Base-by-base conservation (phyloP, 768 basidiomycete genomes). In the Lyophyllum atratum region DNA sequence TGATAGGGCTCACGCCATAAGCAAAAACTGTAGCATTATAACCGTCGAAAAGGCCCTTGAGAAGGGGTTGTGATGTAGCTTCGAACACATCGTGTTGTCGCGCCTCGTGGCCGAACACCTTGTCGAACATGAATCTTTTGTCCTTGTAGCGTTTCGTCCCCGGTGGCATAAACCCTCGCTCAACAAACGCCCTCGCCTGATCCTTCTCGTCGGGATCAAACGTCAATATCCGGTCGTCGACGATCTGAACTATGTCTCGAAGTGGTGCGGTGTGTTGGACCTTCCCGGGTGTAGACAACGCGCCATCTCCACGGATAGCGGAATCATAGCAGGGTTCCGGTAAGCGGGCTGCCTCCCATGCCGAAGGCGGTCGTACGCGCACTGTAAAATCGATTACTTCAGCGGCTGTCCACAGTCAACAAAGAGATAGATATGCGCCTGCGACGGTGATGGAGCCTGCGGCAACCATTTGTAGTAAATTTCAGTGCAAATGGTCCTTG, bases 21-120 rank as follows among this genome's bases (percentile, higher is more conserved):
- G 97, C 97, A 77, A 99, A 98, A 9, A 98, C 91, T 11, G 97
- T 99, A 43, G 95, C 90, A 65, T 99, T 98, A 75, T 86, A 99
- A 10, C 97, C 97, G 65, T 98, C 90, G 56, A 99, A 77, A 24
- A 99, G 75, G 24, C 93, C 89, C 62, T 84, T 80, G 17, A 99
- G 78, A 48, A 99, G 76, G 31, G 95, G 94, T 68, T 89, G 87
- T 14, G 94, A 83, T 11, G 95, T 98, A 48, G 85, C 76, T 62
- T 88, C 86, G 67, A 93, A 98, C 9, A 99, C 92, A 52, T 93
- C 91, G 60, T 84, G 84, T 73, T 99, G 97, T 19, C 77, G 79
- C 43, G 91, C 83, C 46, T 90, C 84, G 67, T 88, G 85, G 61
- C 87, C 82, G 68, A 97, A 96, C 39, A 99, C 95, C 52, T 81